phyloP scores from a whole-genome alignment of 306 rosid species.

The Glycyrrhiza uralensis region DNA sequence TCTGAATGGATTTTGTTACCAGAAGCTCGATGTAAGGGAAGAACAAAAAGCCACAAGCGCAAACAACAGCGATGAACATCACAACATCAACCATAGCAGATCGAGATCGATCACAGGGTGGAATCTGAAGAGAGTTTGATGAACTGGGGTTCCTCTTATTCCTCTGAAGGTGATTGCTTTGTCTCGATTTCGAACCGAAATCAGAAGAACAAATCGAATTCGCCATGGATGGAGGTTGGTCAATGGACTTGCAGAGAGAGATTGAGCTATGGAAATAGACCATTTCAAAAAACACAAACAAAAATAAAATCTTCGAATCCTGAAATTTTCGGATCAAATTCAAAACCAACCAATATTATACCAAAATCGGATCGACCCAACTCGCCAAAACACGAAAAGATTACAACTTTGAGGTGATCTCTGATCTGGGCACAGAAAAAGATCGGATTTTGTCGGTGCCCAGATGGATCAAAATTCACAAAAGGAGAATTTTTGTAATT shows the following conservation, averaged over 20 bases:
- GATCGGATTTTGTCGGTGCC: constrained; percentile 46
- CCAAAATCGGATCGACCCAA: constrained; percentile 51
- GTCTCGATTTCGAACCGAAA: constrained; percentile 51
- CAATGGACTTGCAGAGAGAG: constrained; percentile 93
- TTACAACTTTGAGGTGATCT: constrained; percentile 20
- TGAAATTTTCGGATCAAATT: constrained; percentile 42
- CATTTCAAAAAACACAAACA: constrained; percentile 56
- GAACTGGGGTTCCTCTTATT: constrained; percentile 45
- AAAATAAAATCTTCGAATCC: not conserved
- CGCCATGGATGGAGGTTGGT: constrained; percentile 57
- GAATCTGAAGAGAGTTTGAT: constrained; percentile 47
- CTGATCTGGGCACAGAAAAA: constrained; percentile 8
- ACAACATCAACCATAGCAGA: constrained; percentile 72
- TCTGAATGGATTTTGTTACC: constrained; percentile 28
- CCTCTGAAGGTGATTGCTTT: constrained; percentile 27
- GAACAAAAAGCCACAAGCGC: constrained; percentile 62
- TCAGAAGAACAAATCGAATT: constrained; percentile 50
- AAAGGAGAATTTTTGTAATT: not conserved
- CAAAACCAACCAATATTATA: constrained; percentile 16
- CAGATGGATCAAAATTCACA: constrained; percentile 24
- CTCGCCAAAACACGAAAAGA: not conserved
- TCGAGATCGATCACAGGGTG: constrained; percentile 74
- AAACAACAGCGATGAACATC: constrained; percentile 60
- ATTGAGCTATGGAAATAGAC: constrained; percentile 88
- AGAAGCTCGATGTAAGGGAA: constrained; percentile 61